Base-by-base conservation (phyloP, 192 early-diverging fungal species). In the Kickxella alabastrina region DNA sequence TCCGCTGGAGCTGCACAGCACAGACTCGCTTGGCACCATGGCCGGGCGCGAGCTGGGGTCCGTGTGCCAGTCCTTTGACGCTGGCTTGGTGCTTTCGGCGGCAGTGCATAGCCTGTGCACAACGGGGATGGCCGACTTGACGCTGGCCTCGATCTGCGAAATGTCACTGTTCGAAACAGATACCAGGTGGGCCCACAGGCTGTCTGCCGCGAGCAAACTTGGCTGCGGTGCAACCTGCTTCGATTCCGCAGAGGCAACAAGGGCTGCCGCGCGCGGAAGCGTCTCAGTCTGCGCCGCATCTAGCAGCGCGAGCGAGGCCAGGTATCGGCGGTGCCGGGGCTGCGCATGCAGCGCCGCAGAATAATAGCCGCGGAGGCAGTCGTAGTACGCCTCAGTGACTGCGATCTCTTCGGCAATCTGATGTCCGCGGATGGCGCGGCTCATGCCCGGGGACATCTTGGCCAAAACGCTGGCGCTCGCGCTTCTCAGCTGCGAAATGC, bases 221-320 rank as follows among this genome's bases (percentile, higher is more conserved):
- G 19, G n/a, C 17, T 19, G 54, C 18, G 19, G 14, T 32, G 45
- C n/a, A 12, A 18, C 44, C 15, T 28, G 44, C 13, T 19, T 39
- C 1, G 43, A 39, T 13, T 5, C 43, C 8, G 43, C 23, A 5
- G 38, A 22, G 10, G 26, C 43, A 13, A 57, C 24, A 5, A 25
- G 39, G 3, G 47, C n/a, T 22, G 28, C 22, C 3, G 54, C 58
- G 19, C 35, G 43, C 25, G 70, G 59, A 14, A 58, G 40, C 2
- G 32, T 22, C 22, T 62, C 59, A 6, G 48, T n/a, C 28, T 57
- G 54, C 13, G 49, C 54, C 17, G 40, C 22, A 54, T 65, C 54
- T 21, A 66, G 54, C 21, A 73, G 70, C 8, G 70, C 70, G 26
- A 73, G 63, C 10, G 70, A 21, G 41, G 65, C 70, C 24, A 45